phyloP scores from a whole-genome alignment of 2,329 filamentous ascomycete genomes.

The Xylaria sp. region DNA sequence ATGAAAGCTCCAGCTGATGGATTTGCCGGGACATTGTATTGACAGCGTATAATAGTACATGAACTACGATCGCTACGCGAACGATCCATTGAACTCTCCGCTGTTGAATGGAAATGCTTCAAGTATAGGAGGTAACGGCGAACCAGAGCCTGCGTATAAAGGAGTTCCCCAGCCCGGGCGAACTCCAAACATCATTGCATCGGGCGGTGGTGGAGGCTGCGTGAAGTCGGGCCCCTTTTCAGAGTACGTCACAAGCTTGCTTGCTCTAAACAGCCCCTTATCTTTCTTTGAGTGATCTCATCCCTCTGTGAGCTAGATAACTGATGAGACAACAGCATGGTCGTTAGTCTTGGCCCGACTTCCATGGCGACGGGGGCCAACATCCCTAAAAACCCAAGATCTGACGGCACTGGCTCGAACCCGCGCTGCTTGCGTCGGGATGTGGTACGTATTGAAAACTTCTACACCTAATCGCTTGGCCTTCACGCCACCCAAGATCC shows the following conservation, averaged over 20 bases:
- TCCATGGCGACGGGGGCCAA: constrained; percentile 47
- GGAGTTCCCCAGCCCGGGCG: constrained; percentile 47
- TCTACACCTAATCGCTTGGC: neutral
- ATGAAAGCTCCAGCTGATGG: constrained; percentile 15
- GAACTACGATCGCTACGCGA: constrained; percentile 63
- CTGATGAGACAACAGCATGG: constrained; percentile 52
- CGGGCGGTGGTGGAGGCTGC: constrained; percentile 66
- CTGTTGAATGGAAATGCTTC: constrained; percentile 65
- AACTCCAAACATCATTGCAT: constrained; percentile 55
- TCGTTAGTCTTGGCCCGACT: constrained; percentile 55
- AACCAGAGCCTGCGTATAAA: constrained; percentile 43
- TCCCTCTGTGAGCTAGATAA: neutral
- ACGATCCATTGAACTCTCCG: constrained; percentile 61
- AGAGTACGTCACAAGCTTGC: constrained; percentile 47
- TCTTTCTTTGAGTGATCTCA: neutral
- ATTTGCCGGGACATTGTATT: constrained; percentile 1
- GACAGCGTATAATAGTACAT: constrained; percentile 53
- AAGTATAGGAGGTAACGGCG: constrained; percentile 61
- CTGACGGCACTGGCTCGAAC: constrained; percentile 53
- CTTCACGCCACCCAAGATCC: neutral
- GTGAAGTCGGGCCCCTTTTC: constrained; percentile 61
- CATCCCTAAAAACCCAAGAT: constrained; percentile 50
- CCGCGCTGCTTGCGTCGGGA: constrained; percentile 58
- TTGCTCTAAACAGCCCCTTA: neutral
- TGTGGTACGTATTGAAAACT: constrained; percentile 37